Percentiles rank a stretch among this genome's conserved stretches.
Evolutionary conservation across 495 filamentous ascomycete species (phyloP).

Genomic region (Xanthoparmelia taractica): DNA sequence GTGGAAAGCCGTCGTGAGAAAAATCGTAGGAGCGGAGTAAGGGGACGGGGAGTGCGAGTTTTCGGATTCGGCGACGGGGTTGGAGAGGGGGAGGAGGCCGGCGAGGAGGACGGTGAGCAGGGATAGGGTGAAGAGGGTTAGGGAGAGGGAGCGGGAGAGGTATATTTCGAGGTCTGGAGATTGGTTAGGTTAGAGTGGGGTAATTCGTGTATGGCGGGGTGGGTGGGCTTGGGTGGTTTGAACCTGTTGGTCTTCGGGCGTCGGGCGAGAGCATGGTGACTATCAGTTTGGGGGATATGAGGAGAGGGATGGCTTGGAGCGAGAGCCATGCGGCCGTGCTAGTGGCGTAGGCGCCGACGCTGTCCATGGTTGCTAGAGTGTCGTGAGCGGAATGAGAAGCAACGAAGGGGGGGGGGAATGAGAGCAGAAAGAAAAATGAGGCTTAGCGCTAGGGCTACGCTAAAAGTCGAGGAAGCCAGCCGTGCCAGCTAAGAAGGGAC

Average conservation of each 20-base stretch:
- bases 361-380: not conserved
- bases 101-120: slow-evolving; percentile 60
- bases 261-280: slow-evolving; percentile 53
- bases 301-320: slow-evolving; percentile 57
- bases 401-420: not conserved
- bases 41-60: slow-evolving; percentile 57
- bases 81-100: slow-evolving; percentile 63
- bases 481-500: not conserved
- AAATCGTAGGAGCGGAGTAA: slow-evolving; percentile 59
- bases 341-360: slow-evolving; percentile 47
- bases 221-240: not conserved
- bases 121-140: slow-evolving; percentile 59
- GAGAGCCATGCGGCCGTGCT: slow-evolving; percentile 58
- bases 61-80: slow-evolving; percentile 10
- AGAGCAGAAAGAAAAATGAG: not conserved
- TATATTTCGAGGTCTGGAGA: slow-evolving; percentile 59
- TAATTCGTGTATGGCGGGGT: too few relatives aligned
- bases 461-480: not conserved
- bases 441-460: not conserved
- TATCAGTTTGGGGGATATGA: slow-evolving; percentile 59
- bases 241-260: slow-evolving; percentile 48
- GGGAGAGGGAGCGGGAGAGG: slow-evolving; percentile 60
- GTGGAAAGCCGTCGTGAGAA: slow-evolving; percentile 62
- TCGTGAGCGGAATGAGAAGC: too few relatives aligned
- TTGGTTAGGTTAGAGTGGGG: not conserved